These are phyloP conservation scores for Keithomyces neogunnii DNA, from an alignment of 2,329 filamentous ascomycete genomes.

Conservation along the genomic window DNA sequence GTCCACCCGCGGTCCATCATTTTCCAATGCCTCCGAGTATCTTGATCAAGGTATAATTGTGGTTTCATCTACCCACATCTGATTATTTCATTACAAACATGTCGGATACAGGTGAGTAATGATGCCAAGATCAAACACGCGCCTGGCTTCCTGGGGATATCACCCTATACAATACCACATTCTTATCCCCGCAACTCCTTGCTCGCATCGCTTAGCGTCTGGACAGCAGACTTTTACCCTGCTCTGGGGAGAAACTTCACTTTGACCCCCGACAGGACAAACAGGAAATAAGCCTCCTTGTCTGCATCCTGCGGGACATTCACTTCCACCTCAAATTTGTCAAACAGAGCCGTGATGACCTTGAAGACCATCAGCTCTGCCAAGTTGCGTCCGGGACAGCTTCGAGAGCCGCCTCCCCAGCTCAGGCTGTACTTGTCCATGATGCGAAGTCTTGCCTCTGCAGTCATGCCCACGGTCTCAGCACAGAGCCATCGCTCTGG, in stretches of 20 bases:
- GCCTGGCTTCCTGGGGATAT: too few species aligned
- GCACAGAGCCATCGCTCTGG: slow-evolving; percentile 40
- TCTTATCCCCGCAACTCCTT: not conserved
- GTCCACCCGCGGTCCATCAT: too few species aligned
- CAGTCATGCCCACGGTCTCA: slow-evolving; percentile 12
- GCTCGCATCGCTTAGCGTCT: not conserved
- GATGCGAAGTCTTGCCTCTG: slow-evolving; percentile 11
- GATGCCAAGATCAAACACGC: too few species aligned
- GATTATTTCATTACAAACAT: too few species aligned
- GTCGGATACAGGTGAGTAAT: too few species aligned
- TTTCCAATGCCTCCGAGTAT: too few species aligned
- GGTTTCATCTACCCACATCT: too few species aligned
- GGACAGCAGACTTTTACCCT: not conserved
- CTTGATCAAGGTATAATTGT: too few species aligned
- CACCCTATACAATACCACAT: too few species aligned
- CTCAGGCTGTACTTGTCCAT: slow-evolving; percentile 42
- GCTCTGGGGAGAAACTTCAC: slow-evolving; percentile 24
- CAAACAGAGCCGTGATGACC: slow-evolving; percentile 30
- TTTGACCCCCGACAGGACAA: slow-evolving; percentile 40
- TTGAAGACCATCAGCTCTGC: slow-evolving; percentile 42
- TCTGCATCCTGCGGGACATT: slow-evolving; percentile 28
- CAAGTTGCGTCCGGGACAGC: slow-evolving; percentile 41
- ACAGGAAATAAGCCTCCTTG: slow-evolving; percentile 41
- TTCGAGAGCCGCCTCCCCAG: slow-evolving; percentile 43
- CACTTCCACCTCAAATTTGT: slow-evolving; percentile 35